Evolutionary conservation across 805 yeast species (phyloP).

Genomic region (Ogataea paradorogensis): DNA sequence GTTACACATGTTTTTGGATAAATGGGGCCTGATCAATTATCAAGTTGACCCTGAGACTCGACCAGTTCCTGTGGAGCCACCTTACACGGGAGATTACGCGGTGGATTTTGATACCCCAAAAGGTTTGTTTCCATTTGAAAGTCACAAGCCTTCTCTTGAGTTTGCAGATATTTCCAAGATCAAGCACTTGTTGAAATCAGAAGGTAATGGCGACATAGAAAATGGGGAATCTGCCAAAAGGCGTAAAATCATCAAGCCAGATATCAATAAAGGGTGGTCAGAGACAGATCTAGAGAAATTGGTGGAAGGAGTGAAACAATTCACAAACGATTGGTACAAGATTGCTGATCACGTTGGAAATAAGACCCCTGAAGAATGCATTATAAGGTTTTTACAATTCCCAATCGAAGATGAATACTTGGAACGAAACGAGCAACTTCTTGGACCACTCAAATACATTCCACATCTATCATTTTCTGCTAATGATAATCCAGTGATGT

Average conservation of each 20-base stretch:
- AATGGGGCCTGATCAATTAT: constrained; percentile 92
- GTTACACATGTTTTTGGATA: constrained; percentile 75
- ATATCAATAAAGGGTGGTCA: constrained; percentile 57
- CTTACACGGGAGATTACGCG: constrained; percentile 72
- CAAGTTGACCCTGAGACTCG: constrained; percentile 80
- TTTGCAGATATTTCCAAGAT: constrained; percentile 33
- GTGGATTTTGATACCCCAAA: constrained; percentile 85
- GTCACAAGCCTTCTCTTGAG: constrained; percentile 65
- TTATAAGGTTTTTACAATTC: constrained; percentile 70
- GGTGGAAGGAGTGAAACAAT: constrained; percentile 58
- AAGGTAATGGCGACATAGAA: constrained; percentile 6
- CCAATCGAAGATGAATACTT: constrained; percentile 79
- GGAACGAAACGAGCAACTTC: constrained; percentile 42
- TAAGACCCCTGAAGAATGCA: constrained; percentile 74
- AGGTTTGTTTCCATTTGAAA: constrained; percentile 88
- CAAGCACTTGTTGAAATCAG: constrained; percentile 21
- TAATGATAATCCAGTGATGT: constrained; percentile 89
- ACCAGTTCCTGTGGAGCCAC: constrained; percentile 68
- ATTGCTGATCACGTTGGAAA: constrained; percentile 66
- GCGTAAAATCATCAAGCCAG: constrained; percentile 31
- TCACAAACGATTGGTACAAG: constrained; percentile 75
- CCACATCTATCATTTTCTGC: constrained; percentile 82
- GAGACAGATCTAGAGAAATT: constrained; percentile 58
- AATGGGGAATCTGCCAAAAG: constrained; percentile 23
- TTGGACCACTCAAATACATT: constrained; percentile 77